Evolutionary conservation across 306 rosid genomes (phyloP), one percentile per base, ranked within the genome.

Genomic region (Abrus pulchellus): DNA sequence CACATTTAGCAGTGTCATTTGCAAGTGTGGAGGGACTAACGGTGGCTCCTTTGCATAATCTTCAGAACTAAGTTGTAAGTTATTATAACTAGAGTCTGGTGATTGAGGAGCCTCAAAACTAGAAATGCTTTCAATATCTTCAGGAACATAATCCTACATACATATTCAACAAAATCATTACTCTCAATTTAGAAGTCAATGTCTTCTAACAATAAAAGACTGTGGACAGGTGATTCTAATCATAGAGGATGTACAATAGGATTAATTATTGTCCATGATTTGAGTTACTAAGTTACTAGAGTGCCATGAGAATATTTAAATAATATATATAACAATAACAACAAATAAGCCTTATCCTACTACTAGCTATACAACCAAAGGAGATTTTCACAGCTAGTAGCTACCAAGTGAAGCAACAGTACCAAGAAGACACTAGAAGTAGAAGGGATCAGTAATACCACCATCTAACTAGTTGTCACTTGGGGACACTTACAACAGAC

Each of bases 31-130:
- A 78, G 99, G 99, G 56, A 87, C 94, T 81, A 87, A 59, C n/a
- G 98, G 97, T 0, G 99, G 99, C 80, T 95, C 99, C 89, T 95
- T 93, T 0, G 94, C 89, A 75, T 79, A 95, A 84, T 95, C 99
- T 76, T 95, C 98, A 10, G 94, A 78, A 56, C 88, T 90, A 49
- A 89, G 94, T 52, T 78, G 92, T 83, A 83, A 47, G 85, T 86
- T 93, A 87, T 64, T 83, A 73, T 95, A 95, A 69, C 96, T 95
- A 2, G 93, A 89, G 30, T 91, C 97, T 0, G 98, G 97, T 60
- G 99, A 95, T 75, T 89, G 89, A 13, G 97, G 99, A 68, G 97
- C 92, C 74, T 90, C 97, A 48, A 95, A 90, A 70, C 96, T 78
- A 57, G 97, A 90, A 71, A 95, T 91, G 88, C 99, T 90, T 85